Conservation (phyloP, 306 rosid genomes). For the Quercus parvula region DNA sequence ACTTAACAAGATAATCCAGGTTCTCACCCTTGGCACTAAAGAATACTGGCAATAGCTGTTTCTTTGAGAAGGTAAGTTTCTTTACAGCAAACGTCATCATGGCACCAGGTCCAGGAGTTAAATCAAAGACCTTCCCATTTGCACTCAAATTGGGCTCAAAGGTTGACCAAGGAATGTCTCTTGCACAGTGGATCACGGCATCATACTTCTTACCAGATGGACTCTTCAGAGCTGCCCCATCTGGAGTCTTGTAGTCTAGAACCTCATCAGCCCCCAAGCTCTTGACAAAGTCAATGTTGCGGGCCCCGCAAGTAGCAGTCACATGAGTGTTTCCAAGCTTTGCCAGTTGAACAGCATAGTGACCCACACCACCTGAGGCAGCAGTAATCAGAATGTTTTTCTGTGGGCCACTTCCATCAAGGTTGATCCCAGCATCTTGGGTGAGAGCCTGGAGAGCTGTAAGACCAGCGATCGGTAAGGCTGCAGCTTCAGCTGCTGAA, state of each 20-base stretch:
- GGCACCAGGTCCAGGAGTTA: slow-evolving; percentile 37
- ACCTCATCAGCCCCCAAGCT: slow-evolving; percentile 73
- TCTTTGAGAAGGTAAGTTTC: slow-evolving; percentile 57
- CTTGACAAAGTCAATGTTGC: slow-evolving; percentile 56
- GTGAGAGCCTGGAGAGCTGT: slow-evolving; percentile 69
- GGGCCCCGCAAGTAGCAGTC: slow-evolving; percentile 74
- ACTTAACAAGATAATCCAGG: slow-evolving; percentile 35
- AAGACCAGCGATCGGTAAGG: slow-evolving; percentile 61
- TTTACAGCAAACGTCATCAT: slow-evolving; percentile 29
- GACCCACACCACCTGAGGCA: slow-evolving; percentile 69
- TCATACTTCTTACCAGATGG: slow-evolving; percentile 66
- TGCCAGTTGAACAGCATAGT: slow-evolving; percentile 66
- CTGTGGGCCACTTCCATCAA: slow-evolving; percentile 46
- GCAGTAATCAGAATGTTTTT: slow-evolving; percentile 59
- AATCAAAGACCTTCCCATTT: slow-evolving; percentile 52
- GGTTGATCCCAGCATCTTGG: slow-evolving; percentile 55
- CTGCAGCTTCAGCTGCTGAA: slow-evolving; percentile 53
- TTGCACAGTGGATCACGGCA: slow-evolving; percentile 48
- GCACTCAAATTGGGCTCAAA: slow-evolving; percentile 49
- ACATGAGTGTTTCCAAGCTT: slow-evolving; percentile 55
- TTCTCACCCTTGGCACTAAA: slow-evolving; percentile 35
- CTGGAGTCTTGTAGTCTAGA: slow-evolving; percentile 68
- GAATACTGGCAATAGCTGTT: slow-evolving; percentile 42
- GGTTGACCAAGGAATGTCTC: slow-evolving; percentile 63
- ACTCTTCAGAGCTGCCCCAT: slow-evolving; percentile 54